Percentiles rank a stretch among this genome's conserved stretches.
Conservation (phyloP, 331 rosid species). For the Rosa hybrid region DNA sequence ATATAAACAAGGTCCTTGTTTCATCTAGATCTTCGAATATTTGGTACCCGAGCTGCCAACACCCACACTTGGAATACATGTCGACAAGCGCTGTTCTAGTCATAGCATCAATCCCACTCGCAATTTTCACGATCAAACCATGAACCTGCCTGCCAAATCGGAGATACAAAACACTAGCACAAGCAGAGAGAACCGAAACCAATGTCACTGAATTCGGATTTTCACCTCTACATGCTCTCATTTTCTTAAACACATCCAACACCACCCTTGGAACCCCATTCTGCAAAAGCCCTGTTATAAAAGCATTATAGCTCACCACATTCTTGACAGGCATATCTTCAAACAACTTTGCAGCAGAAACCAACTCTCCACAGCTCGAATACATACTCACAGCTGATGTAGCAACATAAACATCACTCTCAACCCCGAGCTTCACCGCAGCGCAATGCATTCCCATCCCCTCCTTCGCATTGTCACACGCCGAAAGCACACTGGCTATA, state of each 20-base stretch:
- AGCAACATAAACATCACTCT: conserved; percentile 55
- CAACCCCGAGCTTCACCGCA: conserved; percentile 66
- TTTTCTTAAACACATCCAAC: conserved; percentile 55
- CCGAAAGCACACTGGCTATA: conserved; percentile 41
- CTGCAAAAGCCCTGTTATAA: conserved; percentile 55
- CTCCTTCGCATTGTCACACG: conserved; percentile 25
- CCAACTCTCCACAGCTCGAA: conserved; percentile 37
- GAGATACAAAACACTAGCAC: conserved; percentile 45
- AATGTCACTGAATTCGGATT: conserved; percentile 52
- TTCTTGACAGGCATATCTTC: conserved; percentile 42
- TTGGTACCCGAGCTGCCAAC: conserved; percentile 49
- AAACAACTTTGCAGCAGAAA: conserved; percentile 51
- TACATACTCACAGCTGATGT: conserved; percentile 62
- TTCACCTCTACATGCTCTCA: conserved; percentile 31
- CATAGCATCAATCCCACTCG: conserved; percentile 32
- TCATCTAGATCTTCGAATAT: conserved; percentile 37
- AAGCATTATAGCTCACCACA: conserved; percentile 71
- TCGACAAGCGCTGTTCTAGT: conserved; percentile 63
- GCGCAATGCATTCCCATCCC: conserved; percentile 54
- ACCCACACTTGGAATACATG: conserved; percentile 74
- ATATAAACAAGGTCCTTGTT: conserved; percentile 51
- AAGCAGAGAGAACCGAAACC: conserved; percentile 54
- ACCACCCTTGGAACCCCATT: conserved; percentile 42
- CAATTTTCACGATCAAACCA: conserved; percentile 46
- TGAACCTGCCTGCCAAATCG: conserved; percentile 68